Evolutionary conservation across 495 filamentous ascomycete species (phyloP), one percentile per base, ranked within the genome.

Genomic region (Aspergillus conjunctus): DNA sequence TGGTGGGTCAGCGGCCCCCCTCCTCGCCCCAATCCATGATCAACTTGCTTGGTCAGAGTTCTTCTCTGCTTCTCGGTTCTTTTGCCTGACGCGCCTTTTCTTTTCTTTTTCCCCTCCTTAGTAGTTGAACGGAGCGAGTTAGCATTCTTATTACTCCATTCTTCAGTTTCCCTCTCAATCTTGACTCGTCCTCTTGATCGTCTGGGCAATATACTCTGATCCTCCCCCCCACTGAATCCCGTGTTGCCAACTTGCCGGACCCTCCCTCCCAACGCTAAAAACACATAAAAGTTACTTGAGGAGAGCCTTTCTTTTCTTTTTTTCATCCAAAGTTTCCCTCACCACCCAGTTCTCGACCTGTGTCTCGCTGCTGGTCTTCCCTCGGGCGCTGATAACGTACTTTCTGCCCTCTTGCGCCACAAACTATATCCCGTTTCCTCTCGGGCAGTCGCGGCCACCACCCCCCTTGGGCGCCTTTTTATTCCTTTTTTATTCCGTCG

Each of bases 401-500:
- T 44, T 37, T 22, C 56, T 41, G 22, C 20, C 45, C 46, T 55
- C 11, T 34, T 54, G 22, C 34, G 59, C 53, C 60, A 58, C 59
- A 26, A 51, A 52, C 21, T 18, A 31, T 22, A n/a, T 39, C 41
- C 17, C 20, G 6, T 51, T 52, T 33, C 32, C 31, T 51, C 30
- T 53, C 51, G 7, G 17, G 45, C 39, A 43, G 20, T 48, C 17
- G 7, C 21, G 26, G 14, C 21, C 33, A 11, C 52, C 37, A 6
- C 34, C 37, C 52, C 18, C n/a, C 21, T 5, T 20, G 22, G 31
- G 45, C 55, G 41, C 52, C 12, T 39, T 15, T 33, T 56, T 48
- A 39, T 64, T 56, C 48, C 59, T 51, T 45, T 59, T 71, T 71
- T 63, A 70, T 67, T 65, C 61, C 55, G 54, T 33, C 32, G 48